Evolutionary conservation across 768 basidiomycete genomes (phyloP), one percentile per base, ranked within the genome.

Genomic region (Naganishia vishniacii): DNA sequence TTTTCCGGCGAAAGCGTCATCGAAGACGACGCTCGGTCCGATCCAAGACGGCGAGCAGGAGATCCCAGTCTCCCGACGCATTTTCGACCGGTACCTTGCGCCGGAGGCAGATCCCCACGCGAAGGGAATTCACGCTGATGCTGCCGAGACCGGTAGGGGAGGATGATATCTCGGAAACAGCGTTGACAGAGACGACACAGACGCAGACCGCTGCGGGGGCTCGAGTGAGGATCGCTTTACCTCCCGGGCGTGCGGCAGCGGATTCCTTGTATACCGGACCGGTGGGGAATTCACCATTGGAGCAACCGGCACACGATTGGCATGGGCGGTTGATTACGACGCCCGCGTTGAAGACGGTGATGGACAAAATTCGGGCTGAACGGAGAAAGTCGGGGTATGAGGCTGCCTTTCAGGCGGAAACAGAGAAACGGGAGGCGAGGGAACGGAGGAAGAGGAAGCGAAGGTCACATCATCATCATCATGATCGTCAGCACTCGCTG

Each of bases 121-220:
- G 64, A 56, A 48, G 75, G 56, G 73, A 75, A 45, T 77, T 77
- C 59, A 70, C 63, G 5, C 49, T 77, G 49, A 67, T 75, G 16
- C 29, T 77, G 4, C 75, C 75, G 44, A 64, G 65, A 26, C 62
- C 61, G 3, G 40, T 64, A 8, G 63, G 47, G 44, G 61, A 65
- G 29, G 59, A 64, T 42, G 64, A 68, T 4, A 49, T 51, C 9
- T 46, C 37, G 25, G 56, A 15, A 4, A 18, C 29, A 8, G 11
- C 53, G 11, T 37, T 47, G 3, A 16, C 20, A 26, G 31, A 28
- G 12, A 16, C 45, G 5, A 28, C 37, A 56, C 53, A 16, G 20
- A 23, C 46, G 42, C n/a, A n/a, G n/a, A 34, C 37, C 12, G 58
- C n/a, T n/a, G n/a, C n/a, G n/a, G n/a, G n/a, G n/a, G n/a, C 45